Percentiles rank a stretch among this genome's conserved stretches.
phyloP scores from a whole-genome alignment of 345 rosid species.

The Mallotus nudiflorus region DNA sequence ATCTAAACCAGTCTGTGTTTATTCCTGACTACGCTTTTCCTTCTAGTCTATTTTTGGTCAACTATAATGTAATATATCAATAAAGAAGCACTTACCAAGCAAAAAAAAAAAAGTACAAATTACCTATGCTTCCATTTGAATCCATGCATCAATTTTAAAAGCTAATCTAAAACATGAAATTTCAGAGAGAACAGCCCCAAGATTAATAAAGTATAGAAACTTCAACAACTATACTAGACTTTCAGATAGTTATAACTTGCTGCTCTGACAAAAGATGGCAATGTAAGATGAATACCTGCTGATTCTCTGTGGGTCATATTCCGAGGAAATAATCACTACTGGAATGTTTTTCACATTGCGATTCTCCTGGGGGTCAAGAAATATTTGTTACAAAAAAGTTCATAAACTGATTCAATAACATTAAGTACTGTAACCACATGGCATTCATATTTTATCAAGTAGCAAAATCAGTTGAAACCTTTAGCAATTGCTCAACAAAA shows the following conservation, averaged over 20 bases:
- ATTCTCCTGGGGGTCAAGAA: slow-evolving; percentile 1
- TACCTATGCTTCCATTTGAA: neutral
- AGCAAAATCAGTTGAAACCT: neutral
- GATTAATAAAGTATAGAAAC: neutral
- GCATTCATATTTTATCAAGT: neutral
- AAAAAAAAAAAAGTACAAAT: neutral
- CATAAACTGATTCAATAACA: neutral
- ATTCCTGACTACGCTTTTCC: no score
- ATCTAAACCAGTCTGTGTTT: no score
- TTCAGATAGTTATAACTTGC: neutral
- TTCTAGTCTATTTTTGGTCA: neutral
- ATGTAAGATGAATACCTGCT: slow-evolving; percentile 4
- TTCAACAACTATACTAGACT: neutral
- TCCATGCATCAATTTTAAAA: neutral
- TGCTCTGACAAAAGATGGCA: neutral
- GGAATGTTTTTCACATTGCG: slow-evolving; percentile 6
- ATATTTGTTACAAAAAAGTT: neutral
- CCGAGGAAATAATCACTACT: slow-evolving; percentile 12
- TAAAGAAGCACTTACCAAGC: neutral
- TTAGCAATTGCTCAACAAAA: neutral
- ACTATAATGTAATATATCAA: neutral
- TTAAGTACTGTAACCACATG: neutral
- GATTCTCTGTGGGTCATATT: slow-evolving; percentile 8
- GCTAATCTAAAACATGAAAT: neutral
- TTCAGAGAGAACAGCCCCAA: neutral